Base-by-base conservation (phyloP, 768 basidiomycete species). In the Xerocomellus chrysenteron region DNA sequence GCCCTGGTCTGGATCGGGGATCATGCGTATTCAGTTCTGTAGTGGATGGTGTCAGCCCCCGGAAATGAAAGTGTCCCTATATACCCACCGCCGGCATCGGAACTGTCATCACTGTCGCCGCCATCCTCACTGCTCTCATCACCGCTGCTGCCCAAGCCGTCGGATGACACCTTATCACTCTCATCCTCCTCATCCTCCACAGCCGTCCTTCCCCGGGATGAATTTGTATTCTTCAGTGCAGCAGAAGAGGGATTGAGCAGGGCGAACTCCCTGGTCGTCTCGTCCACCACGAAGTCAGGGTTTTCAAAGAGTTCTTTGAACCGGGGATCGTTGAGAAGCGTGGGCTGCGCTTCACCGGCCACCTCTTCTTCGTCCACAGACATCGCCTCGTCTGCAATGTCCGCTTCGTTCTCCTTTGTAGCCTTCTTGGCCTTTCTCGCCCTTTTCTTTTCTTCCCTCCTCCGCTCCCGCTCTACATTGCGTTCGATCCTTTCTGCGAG, bases 231-330 rank as follows among this genome's bases (percentile, higher is more conserved):
- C 68, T 77, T 82, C 67, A 81, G 81, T 32, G 82, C 79, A n/a
- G 76, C 84, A 11, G 87, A 74, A 19, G 94, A 95, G 14, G 96
- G 96, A 71, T 98, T 94, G 68, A 98, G 83, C 61, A 98, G 73
- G n/a, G 87, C 90, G 70, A 80, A 98, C 76, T 98, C 97, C 64
- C 91, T 80, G 62, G 79, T 90, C 41, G 75, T 81, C 76, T 94
- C 91, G 73, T 98, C 96, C 61, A 99, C 90, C 65, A 88, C 81
- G 71, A 92, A 99, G 54, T 91, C 90, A 4, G 92, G 88, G 67
- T 97, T 86, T 74, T 92, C 85, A 73, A 97, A 99, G 39, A 99
- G 80, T 44, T 84, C 87, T 54, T 86, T 79, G 81, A 98, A 99
- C 53, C 97, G 88, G 53, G 88, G 85, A 73, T 99, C 97, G 44